A percentile compares a stretch with the other conserved stretches of the same genome.
Evolutionary conservation across 1,284 basidiomycete genomes (phyloP).

Genomic region (Hypsizygus ulmarius): DNA sequence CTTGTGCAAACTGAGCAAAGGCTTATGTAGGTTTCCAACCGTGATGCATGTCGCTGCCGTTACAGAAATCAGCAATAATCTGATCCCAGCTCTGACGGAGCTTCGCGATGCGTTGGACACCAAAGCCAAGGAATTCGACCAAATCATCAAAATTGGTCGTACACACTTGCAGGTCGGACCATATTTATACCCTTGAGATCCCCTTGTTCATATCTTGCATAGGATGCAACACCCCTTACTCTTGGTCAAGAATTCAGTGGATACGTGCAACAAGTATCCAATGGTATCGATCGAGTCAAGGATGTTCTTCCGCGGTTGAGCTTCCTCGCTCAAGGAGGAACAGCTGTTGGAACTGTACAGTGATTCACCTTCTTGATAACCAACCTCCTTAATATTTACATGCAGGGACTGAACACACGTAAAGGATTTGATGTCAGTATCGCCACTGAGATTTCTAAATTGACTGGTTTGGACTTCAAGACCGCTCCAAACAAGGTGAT

Average conservation of each 20-base stretch:
- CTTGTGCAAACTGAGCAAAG: constrained; percentile 3
- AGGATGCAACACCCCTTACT: constrained; percentile 97
- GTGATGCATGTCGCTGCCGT: constrained; percentile 99
- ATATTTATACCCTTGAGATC: neutral
- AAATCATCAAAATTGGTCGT: constrained; percentile 98
- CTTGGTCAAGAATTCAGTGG: constrained; percentile 99
- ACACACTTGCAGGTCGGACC: constrained; percentile 83
- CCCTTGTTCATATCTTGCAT: constrained; percentile 9
- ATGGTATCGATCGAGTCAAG: constrained; percentile 88
- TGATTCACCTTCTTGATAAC: neutral
- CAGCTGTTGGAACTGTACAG: constrained; percentile 94
- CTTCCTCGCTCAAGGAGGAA: constrained; percentile 95
- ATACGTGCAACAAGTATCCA: constrained; percentile 93
- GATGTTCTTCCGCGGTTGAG: constrained; percentile 85
- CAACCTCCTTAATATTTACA: constrained; percentile 2
- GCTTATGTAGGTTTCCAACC: constrained; percentile 81
- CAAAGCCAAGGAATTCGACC: constrained; percentile 80
- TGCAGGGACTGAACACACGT: constrained; percentile 92
- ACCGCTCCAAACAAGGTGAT: constrained; percentile 96
- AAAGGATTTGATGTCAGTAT: constrained; percentile 96
- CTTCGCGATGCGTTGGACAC: constrained; percentile 82
- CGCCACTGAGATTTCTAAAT: constrained; percentile 88
- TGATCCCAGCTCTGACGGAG: constrained; percentile 86
- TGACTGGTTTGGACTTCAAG: constrained; percentile 89
- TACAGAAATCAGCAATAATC: constrained; percentile 76